These are phyloP conservation scores for Chytriomyces sp. DNA, from an alignment of 192 early-diverging fungal genomes.

Conservation along the genomic window DNA sequence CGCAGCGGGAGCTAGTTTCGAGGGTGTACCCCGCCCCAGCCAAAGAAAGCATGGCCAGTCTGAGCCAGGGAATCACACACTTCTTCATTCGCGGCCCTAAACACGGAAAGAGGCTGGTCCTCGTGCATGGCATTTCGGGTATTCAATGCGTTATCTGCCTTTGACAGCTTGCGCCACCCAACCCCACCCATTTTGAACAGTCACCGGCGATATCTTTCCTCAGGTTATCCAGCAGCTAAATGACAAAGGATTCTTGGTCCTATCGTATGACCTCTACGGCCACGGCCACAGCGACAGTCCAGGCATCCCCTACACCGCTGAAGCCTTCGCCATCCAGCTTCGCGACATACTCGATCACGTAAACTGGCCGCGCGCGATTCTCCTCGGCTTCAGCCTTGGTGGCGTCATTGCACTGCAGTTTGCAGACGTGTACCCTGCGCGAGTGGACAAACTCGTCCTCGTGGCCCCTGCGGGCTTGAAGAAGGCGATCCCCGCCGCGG, in stretches of 20 bases:
- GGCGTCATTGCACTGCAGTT: conserved; percentile 19
- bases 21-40: not conserved
- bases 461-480: conserved; percentile 21
- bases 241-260: not conserved
- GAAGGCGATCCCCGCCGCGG: not conserved
- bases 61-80: conserved; percentile 8
- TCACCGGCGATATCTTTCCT: conserved; percentile 14
- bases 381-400: conserved; percentile 10
- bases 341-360: conserved; percentile 18
- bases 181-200: too few relatives aligned
- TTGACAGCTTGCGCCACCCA: too few relatives aligned
- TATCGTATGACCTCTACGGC: conserved; percentile 14
- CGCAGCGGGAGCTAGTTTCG: not conserved
- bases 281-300: conserved; percentile 6
- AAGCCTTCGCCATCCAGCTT: conserved; percentile 18
- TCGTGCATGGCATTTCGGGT: conserved; percentile 21
- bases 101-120: conserved; percentile 9
- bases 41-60: not conserved
- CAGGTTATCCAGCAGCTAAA: not conserved
- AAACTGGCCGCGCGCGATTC: not conserved
- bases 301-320: not conserved
- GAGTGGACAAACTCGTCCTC: conserved; percentile 14
- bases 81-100: not conserved
- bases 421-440: conserved; percentile 6
- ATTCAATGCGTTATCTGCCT: not conserved